Evolutionary conservation across 768 basidiomycete species (phyloP).

Genomic region (Chiua virens): DNA sequence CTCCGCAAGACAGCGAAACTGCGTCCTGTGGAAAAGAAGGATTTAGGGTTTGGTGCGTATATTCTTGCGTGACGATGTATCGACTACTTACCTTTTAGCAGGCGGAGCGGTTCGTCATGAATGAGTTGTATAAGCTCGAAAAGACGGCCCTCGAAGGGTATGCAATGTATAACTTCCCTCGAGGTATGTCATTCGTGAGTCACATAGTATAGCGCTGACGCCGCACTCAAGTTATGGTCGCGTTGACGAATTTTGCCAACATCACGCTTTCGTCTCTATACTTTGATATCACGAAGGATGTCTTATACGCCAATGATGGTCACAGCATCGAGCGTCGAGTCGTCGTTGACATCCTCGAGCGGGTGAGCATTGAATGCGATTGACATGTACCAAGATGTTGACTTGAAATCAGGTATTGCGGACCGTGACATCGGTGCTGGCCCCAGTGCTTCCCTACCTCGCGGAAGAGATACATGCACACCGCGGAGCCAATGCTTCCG

Average conservation of each 20-base stretch:
- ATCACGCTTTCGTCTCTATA: slow-evolving; percentile 87
- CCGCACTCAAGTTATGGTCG: slow-evolving; percentile 56
- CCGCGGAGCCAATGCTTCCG: slow-evolving; percentile 12
- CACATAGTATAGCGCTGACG: neutral
- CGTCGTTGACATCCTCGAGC: slow-evolving; percentile 68
- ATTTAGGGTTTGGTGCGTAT: slow-evolving; percentile 66
- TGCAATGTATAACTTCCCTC: slow-evolving; percentile 72
- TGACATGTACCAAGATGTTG: neutral
- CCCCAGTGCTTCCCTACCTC: slow-evolving; percentile 87
- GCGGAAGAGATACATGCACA: slow-evolving; percentile 79
- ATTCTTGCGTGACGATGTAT: neutral
- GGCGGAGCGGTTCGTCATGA: slow-evolving; percentile 86
- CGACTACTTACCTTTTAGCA: slow-evolving; percentile 31
- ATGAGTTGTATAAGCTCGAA: slow-evolving; percentile 77
- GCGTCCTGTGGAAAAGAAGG: slow-evolving; percentile 25
- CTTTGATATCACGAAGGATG: slow-evolving; percentile 90
- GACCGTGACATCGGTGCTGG: slow-evolving; percentile 68
- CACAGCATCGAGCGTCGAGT: slow-evolving; percentile 56
- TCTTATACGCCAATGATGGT: slow-evolving; percentile 69
- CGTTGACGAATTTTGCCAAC: slow-evolving; percentile 77
- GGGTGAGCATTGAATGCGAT: slow-evolving; percentile 42
- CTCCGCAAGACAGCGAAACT: slow-evolving; percentile 2
- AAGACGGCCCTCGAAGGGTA: slow-evolving; percentile 67
- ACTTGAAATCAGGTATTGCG: slow-evolving; percentile 51
- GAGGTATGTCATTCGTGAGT: slow-evolving; percentile 49